Percentiles rank a stretch among this genome's conserved stretches.
Conservation (phyloP, 2,329 filamentous ascomycete genomes). For the Aspergillus hiratsukae region DNA sequence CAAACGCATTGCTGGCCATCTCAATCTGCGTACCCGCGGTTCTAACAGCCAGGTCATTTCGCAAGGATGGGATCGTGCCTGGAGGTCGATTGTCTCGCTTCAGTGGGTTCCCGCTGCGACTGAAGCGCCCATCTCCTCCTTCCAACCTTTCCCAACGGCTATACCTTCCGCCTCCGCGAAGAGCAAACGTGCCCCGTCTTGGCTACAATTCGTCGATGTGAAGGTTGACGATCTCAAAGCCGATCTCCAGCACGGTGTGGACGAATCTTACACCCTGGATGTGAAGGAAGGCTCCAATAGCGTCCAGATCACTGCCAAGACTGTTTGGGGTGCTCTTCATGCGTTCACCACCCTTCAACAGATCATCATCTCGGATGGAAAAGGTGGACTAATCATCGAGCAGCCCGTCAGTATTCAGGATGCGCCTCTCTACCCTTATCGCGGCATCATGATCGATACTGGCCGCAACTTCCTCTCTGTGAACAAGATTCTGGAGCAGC, state of each 20-base stretch:
- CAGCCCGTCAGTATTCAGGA: conserved; percentile 51
- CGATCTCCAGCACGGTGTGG: conserved; percentile 52
- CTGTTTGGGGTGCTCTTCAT: conserved; percentile 52
- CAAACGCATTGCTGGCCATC: conserved; percentile 35
- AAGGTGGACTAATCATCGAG: conserved; percentile 46
- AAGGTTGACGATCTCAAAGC: conserved; percentile 43
- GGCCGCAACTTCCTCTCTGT: conserved; percentile 53
- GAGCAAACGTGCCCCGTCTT: conserved; percentile 26
- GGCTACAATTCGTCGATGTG: conserved; percentile 44
- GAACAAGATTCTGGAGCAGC: conserved; percentile 50
- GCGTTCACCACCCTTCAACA: conserved; percentile 57
- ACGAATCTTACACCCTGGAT: conserved; percentile 53
- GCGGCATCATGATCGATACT: conserved; percentile 53
- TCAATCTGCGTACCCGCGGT: conserved; percentile 37
- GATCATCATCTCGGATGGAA: conserved; percentile 47
- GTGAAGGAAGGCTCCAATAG: conserved; percentile 37
- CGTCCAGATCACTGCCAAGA: conserved; percentile 47
- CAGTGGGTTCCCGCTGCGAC: conserved; percentile 53
- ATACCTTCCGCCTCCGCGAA: conserved; percentile 20
- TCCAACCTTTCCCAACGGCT: conserved; percentile 48
- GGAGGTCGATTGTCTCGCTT: conserved; percentile 44
- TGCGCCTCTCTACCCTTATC: conserved; percentile 49
- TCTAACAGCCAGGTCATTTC: conserved; percentile 31
- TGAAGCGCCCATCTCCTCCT: conserved; percentile 49
- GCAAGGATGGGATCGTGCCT: conserved; percentile 50